Evolutionary conservation across 495 filamentous ascomycete genomes (phyloP).

Genomic region (Cenococcum geophilum): DNA sequence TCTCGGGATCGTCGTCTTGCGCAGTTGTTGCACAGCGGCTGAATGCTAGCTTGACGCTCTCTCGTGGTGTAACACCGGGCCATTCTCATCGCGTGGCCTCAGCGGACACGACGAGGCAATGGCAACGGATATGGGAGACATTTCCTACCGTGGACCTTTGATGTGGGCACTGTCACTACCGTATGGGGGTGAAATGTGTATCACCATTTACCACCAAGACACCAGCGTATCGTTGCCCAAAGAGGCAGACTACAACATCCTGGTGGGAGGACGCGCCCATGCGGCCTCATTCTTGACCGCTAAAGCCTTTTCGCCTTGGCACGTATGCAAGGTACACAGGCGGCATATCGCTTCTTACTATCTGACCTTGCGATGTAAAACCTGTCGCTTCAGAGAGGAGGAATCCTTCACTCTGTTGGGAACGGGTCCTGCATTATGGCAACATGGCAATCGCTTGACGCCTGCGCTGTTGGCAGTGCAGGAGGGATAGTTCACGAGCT

Average conservation of each 20-base stretch:
- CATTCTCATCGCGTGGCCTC: slow-evolving; percentile 1
- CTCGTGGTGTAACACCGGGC: neutral
- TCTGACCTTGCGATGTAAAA: neutral
- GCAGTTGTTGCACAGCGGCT: neutral
- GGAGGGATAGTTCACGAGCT: neutral
- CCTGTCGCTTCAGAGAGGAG: neutral
- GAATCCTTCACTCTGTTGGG: neutral
- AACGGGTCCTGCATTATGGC: neutral
- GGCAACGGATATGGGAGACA: neutral
- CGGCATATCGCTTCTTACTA: no score
- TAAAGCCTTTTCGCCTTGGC: neutral
- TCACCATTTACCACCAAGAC: neutral
- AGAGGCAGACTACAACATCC: slow-evolving; percentile 22
- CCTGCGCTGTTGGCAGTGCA: no score
- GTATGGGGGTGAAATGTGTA: slow-evolving; percentile 1
- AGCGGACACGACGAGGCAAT: neutral
- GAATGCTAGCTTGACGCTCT: neutral
- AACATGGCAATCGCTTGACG: neutral
- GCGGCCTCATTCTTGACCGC: slow-evolving; percentile 6
- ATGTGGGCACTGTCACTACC: neutral
- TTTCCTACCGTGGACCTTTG: slow-evolving; percentile 4
- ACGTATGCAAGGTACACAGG: neutral
- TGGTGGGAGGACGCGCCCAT: neutral
- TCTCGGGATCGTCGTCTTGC: slow-evolving; percentile 3
- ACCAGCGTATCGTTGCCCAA: slow-evolving; percentile 13